Percentiles rank a stretch among this genome's conserved stretches.
These are phyloP conservation scores for Protomyces lactucae-debilis DNA, from an alignment of 1,139 yeast genomes.

Conservation along the genomic window DNA sequence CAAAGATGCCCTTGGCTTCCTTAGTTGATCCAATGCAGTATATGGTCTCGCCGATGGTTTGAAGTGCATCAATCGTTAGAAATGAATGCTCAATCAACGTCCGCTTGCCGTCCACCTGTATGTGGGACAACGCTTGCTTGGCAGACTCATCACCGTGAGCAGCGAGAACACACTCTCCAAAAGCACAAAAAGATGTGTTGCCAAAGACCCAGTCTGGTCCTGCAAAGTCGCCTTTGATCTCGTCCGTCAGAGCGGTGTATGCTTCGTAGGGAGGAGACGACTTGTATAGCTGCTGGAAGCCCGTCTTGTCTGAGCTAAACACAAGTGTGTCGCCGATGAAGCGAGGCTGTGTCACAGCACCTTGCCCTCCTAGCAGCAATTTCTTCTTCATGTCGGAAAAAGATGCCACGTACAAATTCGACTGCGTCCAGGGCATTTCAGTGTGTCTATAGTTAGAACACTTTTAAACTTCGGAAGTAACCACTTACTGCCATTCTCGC, in stretches of 20 bases:
- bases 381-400: not conserved
- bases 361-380: not conserved
- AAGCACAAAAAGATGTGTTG: not conserved
- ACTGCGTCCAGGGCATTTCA: slow-evolving; percentile 25
- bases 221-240: slow-evolving; percentile 14
- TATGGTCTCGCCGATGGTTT: not conserved
- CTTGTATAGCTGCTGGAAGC: slow-evolving; percentile 20
- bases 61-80: slow-evolving; percentile 9
- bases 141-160: not conserved
- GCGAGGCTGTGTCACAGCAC: slow-evolving; percentile 20
- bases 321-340: not conserved
- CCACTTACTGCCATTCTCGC: slow-evolving; percentile 14
- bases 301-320: slow-evolving; percentile 9
- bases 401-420: slow-evolving; percentile 7
- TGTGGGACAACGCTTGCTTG: not conserved
- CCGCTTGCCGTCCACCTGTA: not conserved
- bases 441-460: not conserved
- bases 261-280: not conserved
- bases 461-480: not conserved
- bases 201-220: slow-evolving; percentile 18
- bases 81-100: slow-evolving; percentile 5
- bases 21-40: slow-evolving; percentile 9
- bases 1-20: slow-evolving; percentile 6
- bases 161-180: not conserved
- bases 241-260: not conserved